Conservation (phyloP, 83 land plant species). For the Picea abies region DNA sequence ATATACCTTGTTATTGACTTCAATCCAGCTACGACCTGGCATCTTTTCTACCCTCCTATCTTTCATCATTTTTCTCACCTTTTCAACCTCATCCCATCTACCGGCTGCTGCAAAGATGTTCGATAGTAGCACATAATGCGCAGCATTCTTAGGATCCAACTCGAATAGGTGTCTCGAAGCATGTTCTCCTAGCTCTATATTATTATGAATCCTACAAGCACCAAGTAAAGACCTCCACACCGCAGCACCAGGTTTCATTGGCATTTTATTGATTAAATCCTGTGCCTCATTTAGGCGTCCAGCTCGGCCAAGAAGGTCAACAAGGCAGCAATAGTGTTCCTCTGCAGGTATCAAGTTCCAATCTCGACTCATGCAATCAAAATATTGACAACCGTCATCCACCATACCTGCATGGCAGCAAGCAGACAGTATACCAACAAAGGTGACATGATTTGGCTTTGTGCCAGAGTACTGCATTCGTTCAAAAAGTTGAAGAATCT, state of each 20-base stretch:
- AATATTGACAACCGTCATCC: background rate
- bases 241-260: background rate
- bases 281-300: background rate
- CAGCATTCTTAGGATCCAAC: background rate
- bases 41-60: background rate
- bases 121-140: background rate
- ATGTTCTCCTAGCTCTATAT: background rate
- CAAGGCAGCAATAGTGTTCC: background rate
- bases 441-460: constrained; percentile 18
- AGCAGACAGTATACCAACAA: constrained; percentile 16
- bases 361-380: constrained; percentile 5
- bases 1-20: background rate
- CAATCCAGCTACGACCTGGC: background rate
- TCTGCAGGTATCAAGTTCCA: background rate
- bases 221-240: too few relatives aligned
- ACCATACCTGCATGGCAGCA: background rate
- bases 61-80: too few relatives aligned
- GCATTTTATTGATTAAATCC: background rate
- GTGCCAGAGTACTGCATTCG: constrained; percentile 1
- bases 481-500: constrained; percentile 10
- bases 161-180: background rate
- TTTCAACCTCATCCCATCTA: background rate
- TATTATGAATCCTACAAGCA: constrained; percentile 3
- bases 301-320: background rate
- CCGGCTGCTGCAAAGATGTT: constrained; percentile 1